Conservation (phyloP, 169 alveolate species). For the Miamiensis avidus region DNA sequence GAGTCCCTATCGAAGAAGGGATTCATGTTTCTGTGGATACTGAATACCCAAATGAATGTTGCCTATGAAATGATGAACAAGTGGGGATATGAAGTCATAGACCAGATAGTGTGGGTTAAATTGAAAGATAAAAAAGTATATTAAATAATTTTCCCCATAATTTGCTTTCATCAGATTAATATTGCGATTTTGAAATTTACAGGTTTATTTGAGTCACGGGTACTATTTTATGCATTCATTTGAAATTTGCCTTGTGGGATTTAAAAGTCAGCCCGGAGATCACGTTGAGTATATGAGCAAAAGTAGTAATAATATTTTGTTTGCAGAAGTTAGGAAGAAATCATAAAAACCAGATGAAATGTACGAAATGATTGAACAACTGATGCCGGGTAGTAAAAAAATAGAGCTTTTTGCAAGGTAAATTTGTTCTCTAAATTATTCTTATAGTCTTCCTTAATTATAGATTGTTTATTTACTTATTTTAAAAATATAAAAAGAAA, state of each 20-base stretch:
- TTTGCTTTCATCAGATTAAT: too few relatives aligned
- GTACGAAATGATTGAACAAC: slow-evolving; percentile 64
- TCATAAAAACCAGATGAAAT: slow-evolving; percentile 75
- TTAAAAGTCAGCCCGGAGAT: slow-evolving; percentile 67
- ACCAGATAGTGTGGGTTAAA: slow-evolving; percentile 72
- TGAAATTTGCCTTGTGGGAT: slow-evolving; percentile 78
- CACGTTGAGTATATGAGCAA: slow-evolving; percentile 52
- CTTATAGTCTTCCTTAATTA: too few relatives aligned
- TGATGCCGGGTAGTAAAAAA: slow-evolving; percentile 75
- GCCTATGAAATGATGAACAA: slow-evolving; percentile 73
- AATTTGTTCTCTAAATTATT: too few relatives aligned
- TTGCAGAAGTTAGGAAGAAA: slow-evolving; percentile 69
- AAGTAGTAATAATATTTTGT: slow-evolving; percentile 63
- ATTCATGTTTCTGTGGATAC: slow-evolving; percentile 67
- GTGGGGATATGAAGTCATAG: slow-evolving; percentile 84
- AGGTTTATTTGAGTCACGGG: slow-evolving; percentile 66
- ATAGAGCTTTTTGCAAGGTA: slow-evolving; percentile 71
- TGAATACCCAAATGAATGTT: slow-evolving; percentile 61
- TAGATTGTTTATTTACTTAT: too few relatives aligned
- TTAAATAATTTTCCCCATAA: too few relatives aligned
- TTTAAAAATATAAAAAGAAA: slow-evolving; percentile 34
- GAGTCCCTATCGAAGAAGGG: slow-evolving; percentile 64
- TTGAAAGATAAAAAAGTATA: slow-evolving; percentile 60
- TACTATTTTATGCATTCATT: slow-evolving; percentile 78
- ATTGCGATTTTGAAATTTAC: too few relatives aligned